Base-by-base conservation (phyloP, 345 rosid species). In the Kernera saxatilis region DNA sequence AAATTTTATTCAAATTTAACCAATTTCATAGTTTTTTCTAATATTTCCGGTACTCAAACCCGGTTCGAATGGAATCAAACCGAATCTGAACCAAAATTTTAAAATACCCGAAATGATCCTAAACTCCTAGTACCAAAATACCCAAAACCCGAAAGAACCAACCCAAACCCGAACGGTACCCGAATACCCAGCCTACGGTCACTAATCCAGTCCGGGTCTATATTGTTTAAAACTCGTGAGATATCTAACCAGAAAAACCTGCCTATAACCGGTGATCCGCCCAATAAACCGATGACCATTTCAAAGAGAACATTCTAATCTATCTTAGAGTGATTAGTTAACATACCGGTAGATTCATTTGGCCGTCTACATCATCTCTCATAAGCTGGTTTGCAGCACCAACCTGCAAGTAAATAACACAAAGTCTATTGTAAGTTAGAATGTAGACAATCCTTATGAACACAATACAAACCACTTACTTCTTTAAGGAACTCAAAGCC, bases 401-500 rank as follows among this genome's bases (percentile, higher is more conserved):
- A 6, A 71, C 80, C 80, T 77, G 21, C 8, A 3, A 17, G 48
- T 15, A 10, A 5, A 57, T 2, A 56, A 55, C 50, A 67, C 26
- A 5, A 19, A 21, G 11, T 52, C 15, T 5, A 49, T 5, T 67
- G 8, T n/a, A n/a, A n/a, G 25, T 15, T 58, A 21, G 37, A 23
- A 19, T 22, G 39, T 15, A 37, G 0, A 36, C 50, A 40, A 25
- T 26, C 5, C n/a, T 44, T 3, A n/a, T 10, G 14, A 39, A 73
- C 1, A 13, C 17, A n/a, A n/a, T n/a, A n/a, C n/a, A n/a, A n/a
- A 43, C 5, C 5, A 46, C 77, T 67, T 69, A 83, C 90, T 69
- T 84, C 77, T 73, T 70, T 73, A 12, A 85, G 93, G 64, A 81
- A 85, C 58, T 85, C 88, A 12, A 85, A 85, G 12, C 90, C 90